Percentiles rank a stretch among this genome's conserved stretches.
These are phyloP conservation scores for Panaeolus papilionaceus DNA, from an alignment of 768 basidiomycete species.

Conservation along the genomic window DNA sequence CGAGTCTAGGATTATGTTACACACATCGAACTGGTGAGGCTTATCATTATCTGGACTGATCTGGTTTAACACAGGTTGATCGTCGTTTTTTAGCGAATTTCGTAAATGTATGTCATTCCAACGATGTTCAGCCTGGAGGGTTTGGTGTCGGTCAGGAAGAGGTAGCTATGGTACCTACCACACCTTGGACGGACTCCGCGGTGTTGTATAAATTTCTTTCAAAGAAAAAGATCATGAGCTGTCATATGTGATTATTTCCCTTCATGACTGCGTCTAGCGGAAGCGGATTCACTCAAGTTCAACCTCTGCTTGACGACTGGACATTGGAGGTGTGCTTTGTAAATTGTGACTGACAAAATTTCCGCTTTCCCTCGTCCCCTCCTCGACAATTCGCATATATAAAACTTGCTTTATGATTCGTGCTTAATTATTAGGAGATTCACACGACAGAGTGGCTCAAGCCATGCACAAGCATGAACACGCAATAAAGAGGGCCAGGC, in stretches of 20 bases:
- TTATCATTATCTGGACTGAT: too few species aligned
- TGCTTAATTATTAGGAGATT: conserved; percentile 26
- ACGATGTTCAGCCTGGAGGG: not conserved
- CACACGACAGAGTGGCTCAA: conserved; percentile 17
- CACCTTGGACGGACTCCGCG: not conserved
- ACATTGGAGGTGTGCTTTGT: not conserved
- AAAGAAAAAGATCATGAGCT: not conserved
- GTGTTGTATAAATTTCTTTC: not conserved
- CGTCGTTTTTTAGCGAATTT: not conserved
- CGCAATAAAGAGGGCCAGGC: conserved; percentile 19
- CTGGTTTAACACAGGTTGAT: too few species aligned
- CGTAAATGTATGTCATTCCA: not conserved
- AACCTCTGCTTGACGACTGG: not conserved
- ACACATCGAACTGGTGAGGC: too few species aligned
- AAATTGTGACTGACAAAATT: not conserved
- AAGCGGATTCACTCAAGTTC: conserved; percentile 3
- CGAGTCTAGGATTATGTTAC: not conserved
- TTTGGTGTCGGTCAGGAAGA: not conserved
- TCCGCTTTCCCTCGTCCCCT: not conserved
- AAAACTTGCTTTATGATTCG: conserved; percentile 26
- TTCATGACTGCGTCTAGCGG: conserved; percentile 16
- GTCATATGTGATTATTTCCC: not conserved
- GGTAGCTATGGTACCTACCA: not conserved
- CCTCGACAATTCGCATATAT: conserved; percentile 10
- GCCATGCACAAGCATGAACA: not conserved